A percentile compares a stretch with the other conserved stretches of the same genome.
phyloP scores from a whole-genome alignment of 2,329 filamentous ascomycete species.

The Fusarium bactridioides region DNA sequence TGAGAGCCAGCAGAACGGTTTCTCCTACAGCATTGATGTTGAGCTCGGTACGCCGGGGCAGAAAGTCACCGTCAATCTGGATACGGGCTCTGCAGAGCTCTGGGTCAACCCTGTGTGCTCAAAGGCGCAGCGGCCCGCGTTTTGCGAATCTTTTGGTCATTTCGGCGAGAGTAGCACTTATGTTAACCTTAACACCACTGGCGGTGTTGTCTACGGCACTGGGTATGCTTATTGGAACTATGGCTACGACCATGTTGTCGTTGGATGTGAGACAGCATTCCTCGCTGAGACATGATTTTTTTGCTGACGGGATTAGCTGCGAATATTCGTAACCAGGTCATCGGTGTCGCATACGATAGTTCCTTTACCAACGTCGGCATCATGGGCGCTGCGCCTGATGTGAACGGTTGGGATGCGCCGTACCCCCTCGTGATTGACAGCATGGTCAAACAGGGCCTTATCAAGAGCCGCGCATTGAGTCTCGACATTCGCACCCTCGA shows the following conservation, averaged over 20 bases:
- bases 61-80: conserved; percentile 50
- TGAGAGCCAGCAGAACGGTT: conserved; percentile 41
- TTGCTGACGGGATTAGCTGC: conserved; percentile 36
- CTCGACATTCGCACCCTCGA: conserved; percentile 46
- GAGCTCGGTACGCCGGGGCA: conserved; percentile 50
- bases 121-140: conserved; percentile 39
- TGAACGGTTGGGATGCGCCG: conserved; percentile 45
- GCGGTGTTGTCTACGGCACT: conserved; percentile 44
- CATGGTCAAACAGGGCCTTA: conserved; percentile 46
- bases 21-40: conserved; percentile 51
- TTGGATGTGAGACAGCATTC: conserved; percentile 44
- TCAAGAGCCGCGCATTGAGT: conserved; percentile 49
- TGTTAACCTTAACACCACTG: conserved; percentile 38
- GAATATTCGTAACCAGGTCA: conserved; percentile 46
- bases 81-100: conserved; percentile 52
- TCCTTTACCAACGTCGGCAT: conserved; percentile 44
- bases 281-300: neutral
- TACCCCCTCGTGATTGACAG: conserved; percentile 49
- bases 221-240: conserved; percentile 47
- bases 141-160: conserved; percentile 43
- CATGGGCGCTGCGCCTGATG: conserved; percentile 47
- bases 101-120: conserved; percentile 54
- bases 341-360: conserved; percentile 48
- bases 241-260: conserved; percentile 45
- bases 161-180: conserved; percentile 45